A percentile compares a stretch with the other conserved stretches of the same genome.
These are phyloP conservation scores for Mortierella antarctica DNA, from an alignment of 192 early-diverging fungal genomes.

Conservation along the genomic window DNA sequence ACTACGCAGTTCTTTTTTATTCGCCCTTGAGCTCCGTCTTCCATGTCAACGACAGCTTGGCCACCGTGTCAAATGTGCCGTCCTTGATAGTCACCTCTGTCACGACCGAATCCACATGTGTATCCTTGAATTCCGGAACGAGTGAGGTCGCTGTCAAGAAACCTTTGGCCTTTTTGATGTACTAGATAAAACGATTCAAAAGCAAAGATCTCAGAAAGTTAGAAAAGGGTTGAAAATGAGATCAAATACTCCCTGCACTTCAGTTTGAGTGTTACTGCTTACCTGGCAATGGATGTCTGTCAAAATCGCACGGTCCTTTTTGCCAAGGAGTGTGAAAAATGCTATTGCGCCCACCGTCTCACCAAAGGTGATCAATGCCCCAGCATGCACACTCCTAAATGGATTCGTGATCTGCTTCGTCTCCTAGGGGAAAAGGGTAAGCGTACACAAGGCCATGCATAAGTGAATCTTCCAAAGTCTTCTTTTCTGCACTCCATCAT, in stretches of 20 bases:
- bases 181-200: constrained; percentile 15
- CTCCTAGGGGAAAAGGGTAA: constrained; percentile 44
- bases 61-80: constrained; percentile 28
- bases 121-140: constrained; percentile 9
- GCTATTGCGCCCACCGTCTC: constrained; percentile 61
- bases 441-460: too few species aligned
- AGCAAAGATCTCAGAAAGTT: background rate
- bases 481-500: background rate
- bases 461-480: too few species aligned
- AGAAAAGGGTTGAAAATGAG: background rate
- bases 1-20: background rate
- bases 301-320: constrained; percentile 59
- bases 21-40: constrained; percentile 19
- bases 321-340: constrained; percentile 49
- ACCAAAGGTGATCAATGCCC: constrained; percentile 61
- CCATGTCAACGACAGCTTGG: constrained; percentile 44
- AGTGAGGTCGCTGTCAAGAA: constrained; percentile 17
- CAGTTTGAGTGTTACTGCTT: background rate
- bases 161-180: constrained; percentile 25
- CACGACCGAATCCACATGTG: background rate
- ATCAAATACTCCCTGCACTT: background rate
- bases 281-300: constrained; percentile 57
- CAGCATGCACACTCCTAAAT: constrained; percentile 59
- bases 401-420: constrained; percentile 55
- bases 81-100: constrained; percentile 38